Evolutionary conservation across 2,329 filamentous ascomycete genomes (phyloP).

Genomic region (Monosporascus sp.): DNA sequence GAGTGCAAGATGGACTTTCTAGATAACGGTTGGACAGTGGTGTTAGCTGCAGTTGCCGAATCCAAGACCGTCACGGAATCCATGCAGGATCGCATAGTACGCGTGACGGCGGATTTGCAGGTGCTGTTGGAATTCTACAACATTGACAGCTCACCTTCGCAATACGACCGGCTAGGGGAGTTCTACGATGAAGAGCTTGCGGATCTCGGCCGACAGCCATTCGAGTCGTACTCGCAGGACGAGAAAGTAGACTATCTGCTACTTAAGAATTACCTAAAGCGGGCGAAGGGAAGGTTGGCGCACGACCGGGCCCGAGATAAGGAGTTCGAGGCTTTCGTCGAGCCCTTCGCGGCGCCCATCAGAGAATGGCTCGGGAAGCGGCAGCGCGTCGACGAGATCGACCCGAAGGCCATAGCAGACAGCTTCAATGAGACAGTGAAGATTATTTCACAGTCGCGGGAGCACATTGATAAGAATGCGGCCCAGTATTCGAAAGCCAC

Average conservation of each 20-base stretch:
- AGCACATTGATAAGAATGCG: conserved; percentile 28
- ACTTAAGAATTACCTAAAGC: conserved; percentile 40
- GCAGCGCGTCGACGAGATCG: conserved; percentile 37
- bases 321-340: conserved; percentile 34
- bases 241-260: conserved; percentile 45
- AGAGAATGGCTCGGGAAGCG: conserved; percentile 42
- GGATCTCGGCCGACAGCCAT: conserved; percentile 28
- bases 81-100: conserved; percentile 35
- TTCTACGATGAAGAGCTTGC: conserved; percentile 39
- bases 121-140: conserved; percentile 46
- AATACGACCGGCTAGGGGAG: conserved; percentile 32
- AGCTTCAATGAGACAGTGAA: conserved; percentile 32
- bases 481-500: conserved; percentile 34
- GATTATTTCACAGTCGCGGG: conserved; percentile 27
- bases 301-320: conserved; percentile 33
- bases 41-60: neutral
- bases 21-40: neutral
- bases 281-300: conserved; percentile 31
- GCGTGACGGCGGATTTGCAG: conserved; percentile 38
- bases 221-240: conserved; percentile 36
- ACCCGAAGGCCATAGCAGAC: conserved; percentile 37
- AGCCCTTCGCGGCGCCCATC: conserved; percentile 37
- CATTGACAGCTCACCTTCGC: conserved; percentile 37
- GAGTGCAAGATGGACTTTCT: neutral
- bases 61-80: conserved; percentile 5